Conservation (phyloP, 208 protist species). For the Leptomonas seymouri region DNA sequence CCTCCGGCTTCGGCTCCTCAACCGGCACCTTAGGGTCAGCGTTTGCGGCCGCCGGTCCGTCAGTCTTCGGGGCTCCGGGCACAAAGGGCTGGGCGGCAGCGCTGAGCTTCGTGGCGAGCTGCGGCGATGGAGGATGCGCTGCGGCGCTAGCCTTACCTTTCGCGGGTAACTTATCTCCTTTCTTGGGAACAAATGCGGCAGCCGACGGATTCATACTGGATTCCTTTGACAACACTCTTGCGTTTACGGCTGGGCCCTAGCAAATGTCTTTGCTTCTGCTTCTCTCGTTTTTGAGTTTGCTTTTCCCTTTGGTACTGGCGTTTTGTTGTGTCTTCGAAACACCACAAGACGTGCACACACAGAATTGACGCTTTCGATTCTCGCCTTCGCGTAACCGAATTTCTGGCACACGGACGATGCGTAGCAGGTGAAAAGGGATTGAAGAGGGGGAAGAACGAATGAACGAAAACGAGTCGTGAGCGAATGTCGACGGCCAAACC, state of each 20-base stretch:
- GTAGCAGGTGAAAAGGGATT: background rate
- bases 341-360: no score
- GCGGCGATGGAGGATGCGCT: conserved; percentile 14
- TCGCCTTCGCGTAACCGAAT: background rate
- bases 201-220: conserved; percentile 60
- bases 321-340: conserved; percentile 1
- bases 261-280: background rate
- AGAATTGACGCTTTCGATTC: background rate
- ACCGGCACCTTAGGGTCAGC: conserved; percentile 5
- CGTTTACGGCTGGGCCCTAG: background rate
- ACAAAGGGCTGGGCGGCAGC: conserved; percentile 65
- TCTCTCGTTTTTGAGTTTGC: conserved; percentile 7
- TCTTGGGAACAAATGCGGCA: conserved; percentile 51
- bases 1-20: background rate
- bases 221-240: background rate
- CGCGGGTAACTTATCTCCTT: conserved; percentile 2
- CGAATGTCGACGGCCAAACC: no score
- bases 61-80: conserved; percentile 33
- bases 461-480: no score
- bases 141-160: conserved; percentile 3
- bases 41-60: conserved; percentile 4
- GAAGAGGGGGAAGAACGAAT: no score
- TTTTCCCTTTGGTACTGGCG: background rate
- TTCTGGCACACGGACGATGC: background rate
- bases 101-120: conserved; percentile 50